A percentile compares a stretch with the other conserved stretches of the same genome.
Evolutionary conservation across 2,329 filamentous ascomycete species (phyloP).

Genomic region (Diplocarpon rosae): DNA sequence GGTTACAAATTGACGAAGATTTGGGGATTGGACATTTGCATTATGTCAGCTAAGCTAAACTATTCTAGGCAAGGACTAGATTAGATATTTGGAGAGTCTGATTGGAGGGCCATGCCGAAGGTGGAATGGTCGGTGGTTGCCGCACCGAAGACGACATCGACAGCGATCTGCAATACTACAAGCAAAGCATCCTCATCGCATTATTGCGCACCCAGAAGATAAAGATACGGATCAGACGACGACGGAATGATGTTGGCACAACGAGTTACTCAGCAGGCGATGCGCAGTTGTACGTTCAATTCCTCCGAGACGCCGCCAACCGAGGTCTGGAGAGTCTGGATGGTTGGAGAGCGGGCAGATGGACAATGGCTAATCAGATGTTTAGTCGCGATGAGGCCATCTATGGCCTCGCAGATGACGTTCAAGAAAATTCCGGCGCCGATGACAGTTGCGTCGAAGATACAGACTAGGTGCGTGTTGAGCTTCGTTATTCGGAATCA

Average conservation of each 20-base stretch:
- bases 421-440: slow-evolving; percentile 32
- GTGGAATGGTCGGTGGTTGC: slow-evolving; percentile 11
- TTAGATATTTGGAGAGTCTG: slow-evolving; percentile 11
- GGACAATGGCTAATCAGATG: not conserved
- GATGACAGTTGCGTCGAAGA: slow-evolving; percentile 31
- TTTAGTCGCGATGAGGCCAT: slow-evolving; percentile 22
- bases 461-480: slow-evolving; percentile 36
- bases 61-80: not conserved
- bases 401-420: slow-evolving; percentile 28
- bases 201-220: slow-evolving; percentile 2
- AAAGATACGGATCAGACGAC: slow-evolving; percentile 3
- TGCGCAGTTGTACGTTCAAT: slow-evolving; percentile 30
- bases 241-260: slow-evolving; percentile 33
- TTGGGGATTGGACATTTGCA: not conserved
- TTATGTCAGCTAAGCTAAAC: slow-evolving; percentile 9
- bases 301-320: not conserved
- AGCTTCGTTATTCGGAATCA: not conserved
- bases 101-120: slow-evolving; percentile 12
- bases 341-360: too few relatives aligned
- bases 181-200: not conserved
- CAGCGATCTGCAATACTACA: slow-evolving; percentile 1
- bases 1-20: slow-evolving; percentile 15
- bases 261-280: slow-evolving; percentile 33
- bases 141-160: slow-evolving; percentile 19
- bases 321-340: not conserved